Base-by-base conservation (phyloP, 2,329 filamentous ascomycete species). In the Aspergillus terreus region DNA sequence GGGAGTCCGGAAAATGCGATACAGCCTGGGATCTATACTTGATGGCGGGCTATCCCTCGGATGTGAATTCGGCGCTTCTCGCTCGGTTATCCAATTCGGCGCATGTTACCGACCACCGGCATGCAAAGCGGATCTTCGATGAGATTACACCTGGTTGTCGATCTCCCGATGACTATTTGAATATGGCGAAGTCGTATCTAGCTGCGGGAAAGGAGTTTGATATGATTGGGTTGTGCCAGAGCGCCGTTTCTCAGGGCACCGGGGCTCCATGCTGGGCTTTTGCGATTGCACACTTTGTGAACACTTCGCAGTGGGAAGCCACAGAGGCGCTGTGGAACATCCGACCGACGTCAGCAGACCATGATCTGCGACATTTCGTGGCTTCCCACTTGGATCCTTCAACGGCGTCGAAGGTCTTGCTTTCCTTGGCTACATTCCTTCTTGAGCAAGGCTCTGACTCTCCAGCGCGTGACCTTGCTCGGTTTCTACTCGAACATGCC, bases 101-200 rank as follows among this genome's bases (percentile, higher is more conserved):
- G 40, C 56, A 64, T 11, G 33, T 61, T 2, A 45, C 69, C 21
- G 71, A 81, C 59, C 65, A 72, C 12, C 68, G 70, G 51, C 73
- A 76, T 44, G 67, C 71, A 15, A 67, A 75, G 45, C 55, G 68
- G n/a, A 53, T 82, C 7, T 82, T 82, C 58, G 61, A 74, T 27
- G 51, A 57, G 3, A 70, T 81, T 23, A 60, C 69, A 3, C 21
- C 53, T 1, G 49, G 67, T 7, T 49, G 69, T 35, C 74, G 77
- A 23, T 70, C 66, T 2, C 58, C 66, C 6, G 64, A 67, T 4
- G 73, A 78, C 47, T 83, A 81, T 60, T 61, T 70, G 47, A 62
- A 69, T 38, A 70, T 75, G 23, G 71, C 78, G 19, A 66, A 67
- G 41, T 73, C 79, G 19, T 71, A 76, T 52, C 55, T 81, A 14